These are phyloP conservation scores for Monosporascus cannonballus DNA, from an alignment of 2,329 filamentous ascomycete genomes.

Conservation along the genomic window DNA sequence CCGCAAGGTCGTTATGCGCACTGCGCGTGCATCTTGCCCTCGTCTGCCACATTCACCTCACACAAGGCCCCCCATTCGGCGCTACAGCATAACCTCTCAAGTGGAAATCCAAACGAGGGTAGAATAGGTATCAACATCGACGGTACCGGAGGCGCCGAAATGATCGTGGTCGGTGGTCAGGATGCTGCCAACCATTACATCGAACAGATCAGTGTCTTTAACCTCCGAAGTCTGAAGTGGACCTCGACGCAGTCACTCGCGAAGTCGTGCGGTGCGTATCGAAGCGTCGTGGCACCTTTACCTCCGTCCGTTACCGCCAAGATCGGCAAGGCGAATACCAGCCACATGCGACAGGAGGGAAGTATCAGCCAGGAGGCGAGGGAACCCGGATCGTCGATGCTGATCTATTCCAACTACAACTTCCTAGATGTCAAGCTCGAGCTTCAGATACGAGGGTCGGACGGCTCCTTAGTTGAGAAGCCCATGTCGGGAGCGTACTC, in stretches of 20 bases:
- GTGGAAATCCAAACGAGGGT: conserved; percentile 78
- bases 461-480: conserved; percentile 79
- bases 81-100: conserved; percentile 81
- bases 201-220: conserved; percentile 97
- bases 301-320: conserved; percentile 58
- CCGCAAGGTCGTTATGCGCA: conserved; percentile 95
- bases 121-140: conserved; percentile 84
- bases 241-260: conserved; percentile 81
- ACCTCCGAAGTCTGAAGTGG: conserved; percentile 91
- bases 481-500: conserved; percentile 83
- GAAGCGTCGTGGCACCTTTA: conserved; percentile 87
- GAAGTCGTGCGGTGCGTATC: conserved; percentile 91
- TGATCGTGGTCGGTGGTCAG: conserved; percentile 95
- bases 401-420: conserved; percentile 99
- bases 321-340: conserved; percentile 55
- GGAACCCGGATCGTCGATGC: conserved; percentile 66
- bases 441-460: conserved; percentile 77
- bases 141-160: conserved; percentile 86
- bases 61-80: conserved; percentile 77
- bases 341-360: conserved; percentile 34
- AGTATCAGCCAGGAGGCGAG: conserved; percentile 48
- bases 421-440: conserved; percentile 96
- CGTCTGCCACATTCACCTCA: conserved; percentile 80
- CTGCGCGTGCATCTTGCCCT: conserved; percentile 87
- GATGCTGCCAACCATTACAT: conserved; percentile 99